A percentile compares a stretch with the other conserved stretches of the same genome.
Conservation (phyloP, 116 monocot genomes). For the Papilionanthe hybrid region DNA sequence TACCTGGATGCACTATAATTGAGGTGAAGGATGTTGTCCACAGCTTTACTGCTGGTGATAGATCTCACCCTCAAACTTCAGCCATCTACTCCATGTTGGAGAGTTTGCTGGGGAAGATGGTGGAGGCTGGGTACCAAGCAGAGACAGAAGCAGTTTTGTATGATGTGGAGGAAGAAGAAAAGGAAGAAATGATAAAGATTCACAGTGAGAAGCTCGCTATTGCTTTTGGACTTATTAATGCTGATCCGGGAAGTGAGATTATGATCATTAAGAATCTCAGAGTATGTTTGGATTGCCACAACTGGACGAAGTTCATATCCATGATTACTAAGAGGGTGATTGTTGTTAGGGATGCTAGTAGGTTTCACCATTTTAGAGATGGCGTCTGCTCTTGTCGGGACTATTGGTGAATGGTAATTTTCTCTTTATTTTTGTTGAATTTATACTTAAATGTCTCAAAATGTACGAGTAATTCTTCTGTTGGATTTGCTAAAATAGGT, state of each 20-base stretch:
- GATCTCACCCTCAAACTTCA: conserved; percentile 17
- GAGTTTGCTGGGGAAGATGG: conserved; percentile 1
- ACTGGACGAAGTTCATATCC: conserved; percentile 23
- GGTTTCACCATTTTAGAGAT: conserved; percentile 23
- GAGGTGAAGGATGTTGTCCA: conserved; percentile 21
- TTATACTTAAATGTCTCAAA: too few relatives aligned
- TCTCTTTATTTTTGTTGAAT: too few relatives aligned
- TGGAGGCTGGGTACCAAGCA: conserved; percentile 18
- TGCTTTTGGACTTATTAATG: conserved; percentile 19
- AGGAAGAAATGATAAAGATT: conserved; percentile 20
- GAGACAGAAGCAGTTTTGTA: conserved; percentile 21
- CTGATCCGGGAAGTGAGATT: conserved; percentile 15
- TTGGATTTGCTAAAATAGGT: too few relatives aligned
- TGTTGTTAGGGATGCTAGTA: conserved; percentile 13
- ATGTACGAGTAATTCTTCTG: too few relatives aligned
- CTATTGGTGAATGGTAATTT: conserved; percentile 14
- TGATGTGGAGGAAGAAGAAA: conserved; percentile 28
- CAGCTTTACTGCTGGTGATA: conserved; percentile 21
- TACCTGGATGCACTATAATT: conserved; percentile 25
- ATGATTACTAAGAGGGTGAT: conserved; percentile 13
- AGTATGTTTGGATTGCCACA: conserved; percentile 26
- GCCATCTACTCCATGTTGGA: conserved; percentile 20
- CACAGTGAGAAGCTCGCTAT: conserved; percentile 32
- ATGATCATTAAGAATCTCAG: conserved; percentile 26
- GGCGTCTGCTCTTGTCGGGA: conserved; percentile 19